phyloP scores from a whole-genome alignment of 2,329 filamentous ascomycete species.

The Penicillium palitans region DNA sequence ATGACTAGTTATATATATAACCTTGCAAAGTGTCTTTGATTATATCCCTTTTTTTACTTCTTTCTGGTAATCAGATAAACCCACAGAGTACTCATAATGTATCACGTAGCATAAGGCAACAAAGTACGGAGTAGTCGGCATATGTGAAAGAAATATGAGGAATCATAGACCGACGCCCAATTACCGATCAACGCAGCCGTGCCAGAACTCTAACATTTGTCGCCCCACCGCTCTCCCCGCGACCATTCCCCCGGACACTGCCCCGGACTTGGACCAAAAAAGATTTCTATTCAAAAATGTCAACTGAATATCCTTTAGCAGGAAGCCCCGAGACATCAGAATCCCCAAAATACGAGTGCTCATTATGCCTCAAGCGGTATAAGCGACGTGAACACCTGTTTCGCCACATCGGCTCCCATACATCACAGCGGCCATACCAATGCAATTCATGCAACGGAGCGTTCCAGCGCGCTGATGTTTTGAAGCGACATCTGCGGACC shows the following conservation, averaged over 20 bases:
- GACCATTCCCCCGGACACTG: neutral
- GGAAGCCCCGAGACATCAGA: neutral
- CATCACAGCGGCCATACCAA: conserved; percentile 33
- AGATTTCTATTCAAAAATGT: neutral
- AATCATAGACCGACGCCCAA: neutral
- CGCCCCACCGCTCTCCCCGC: neutral
- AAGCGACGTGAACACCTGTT: conserved; percentile 42
- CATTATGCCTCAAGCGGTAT: conserved; percentile 38
- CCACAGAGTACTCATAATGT: neutral
- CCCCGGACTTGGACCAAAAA: neutral
- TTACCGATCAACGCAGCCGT: neutral
- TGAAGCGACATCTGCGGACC: conserved; percentile 39
- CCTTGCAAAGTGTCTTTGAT: neutral
- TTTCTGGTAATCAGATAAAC: too few species aligned
- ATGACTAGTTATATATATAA: neutral
- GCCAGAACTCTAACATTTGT: neutral
- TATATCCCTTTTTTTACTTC: neutral
- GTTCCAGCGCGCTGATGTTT: conserved; percentile 41
- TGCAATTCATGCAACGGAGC: conserved; percentile 35
- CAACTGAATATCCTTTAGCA: neutral
- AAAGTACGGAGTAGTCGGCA: neutral
- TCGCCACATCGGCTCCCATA: conserved; percentile 38
- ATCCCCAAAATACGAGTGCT: conserved; percentile 28
- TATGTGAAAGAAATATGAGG: neutral
- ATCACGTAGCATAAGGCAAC: neutral